Conservation (phyloP, 1,284 basidiomycete genomes). For the Cystobasidium pallidum region DNA sequence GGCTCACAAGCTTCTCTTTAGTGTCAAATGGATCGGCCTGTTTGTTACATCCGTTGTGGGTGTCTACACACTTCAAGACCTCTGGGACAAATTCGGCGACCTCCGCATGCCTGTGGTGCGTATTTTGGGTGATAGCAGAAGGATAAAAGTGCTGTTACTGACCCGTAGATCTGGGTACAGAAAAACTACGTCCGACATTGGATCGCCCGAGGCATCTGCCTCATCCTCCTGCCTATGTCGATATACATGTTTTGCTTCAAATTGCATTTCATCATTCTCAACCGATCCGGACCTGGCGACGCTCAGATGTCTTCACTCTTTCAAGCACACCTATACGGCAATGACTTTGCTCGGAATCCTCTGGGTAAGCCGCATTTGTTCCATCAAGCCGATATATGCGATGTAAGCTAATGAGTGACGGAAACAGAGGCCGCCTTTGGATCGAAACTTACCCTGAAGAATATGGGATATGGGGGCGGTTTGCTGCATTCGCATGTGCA, state of each 20-base stretch:
- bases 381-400: not conserved
- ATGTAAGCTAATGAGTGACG: not conserved
- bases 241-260: slow-evolving; percentile 96
- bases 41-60: slow-evolving; percentile 95
- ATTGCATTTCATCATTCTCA: slow-evolving; percentile 90
- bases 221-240: slow-evolving; percentile 85
- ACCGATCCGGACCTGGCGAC: slow-evolving; percentile 92
- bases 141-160: no score
- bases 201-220: slow-evolving; percentile 79
- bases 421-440: slow-evolving; percentile 80
- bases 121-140: no score
- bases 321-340: slow-evolving; percentile 94
- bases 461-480: slow-evolving; percentile 96
- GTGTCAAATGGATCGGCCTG: slow-evolving; percentile 94
- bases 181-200: slow-evolving; percentile 87
- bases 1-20: slow-evolving; percentile 54
- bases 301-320: slow-evolving; percentile 98
- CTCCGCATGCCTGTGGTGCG: slow-evolving; percentile 83
- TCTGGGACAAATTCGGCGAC: slow-evolving; percentile 99
- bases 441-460: slow-evolving; percentile 90
- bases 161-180: slow-evolving; percentile 53
- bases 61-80: slow-evolving; percentile 93
- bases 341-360: slow-evolving; percentile 86
- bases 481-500: slow-evolving; percentile 95
- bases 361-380: slow-evolving; percentile 63